Conservation (phyloP, 257 asterid species). For the Solanum chilense region DNA sequence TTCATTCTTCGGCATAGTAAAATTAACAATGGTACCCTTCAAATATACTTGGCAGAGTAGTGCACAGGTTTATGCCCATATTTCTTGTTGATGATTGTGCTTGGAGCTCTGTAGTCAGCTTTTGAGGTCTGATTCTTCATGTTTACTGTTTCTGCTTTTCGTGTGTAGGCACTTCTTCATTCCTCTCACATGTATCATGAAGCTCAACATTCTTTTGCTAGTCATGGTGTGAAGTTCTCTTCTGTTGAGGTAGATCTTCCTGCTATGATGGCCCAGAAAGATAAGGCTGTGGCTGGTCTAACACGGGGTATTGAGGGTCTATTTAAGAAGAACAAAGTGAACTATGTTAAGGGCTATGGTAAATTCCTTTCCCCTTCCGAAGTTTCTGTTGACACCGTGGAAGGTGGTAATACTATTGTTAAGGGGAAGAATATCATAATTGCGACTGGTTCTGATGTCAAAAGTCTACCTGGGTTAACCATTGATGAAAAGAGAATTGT, state of each 20-base stretch:
- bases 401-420: conserved; percentile 71
- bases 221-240: conserved; percentile 79
- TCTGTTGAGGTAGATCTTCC: conserved; percentile 90
- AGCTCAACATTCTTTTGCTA: conserved; percentile 79
- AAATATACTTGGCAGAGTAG: background rate
- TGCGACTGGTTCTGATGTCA: conserved; percentile 92
- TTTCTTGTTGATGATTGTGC: background rate
- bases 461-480: conserved; percentile 29
- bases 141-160: background rate
- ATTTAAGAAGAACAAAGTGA: conserved; percentile 94
- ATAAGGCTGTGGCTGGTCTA: conserved; percentile 77
- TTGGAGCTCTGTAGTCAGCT: background rate
- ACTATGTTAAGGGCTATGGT: conserved; percentile 87
- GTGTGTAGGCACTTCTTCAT: conserved; percentile 64
- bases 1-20: background rate
- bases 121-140: background rate
- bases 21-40: background rate
- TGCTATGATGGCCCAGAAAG: conserved; percentile 95
- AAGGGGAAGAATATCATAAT: conserved; percentile 87
- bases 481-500: conserved; percentile 41
- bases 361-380: conserved; percentile 83
- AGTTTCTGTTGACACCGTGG: conserved; percentile 72
- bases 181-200: conserved; percentile 98
- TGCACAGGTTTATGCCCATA: background rate
- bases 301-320: conserved; percentile 97